Conservation (phyloP, 2,329 filamentous ascomycete genomes). For the Tolypocladium album region DNA sequence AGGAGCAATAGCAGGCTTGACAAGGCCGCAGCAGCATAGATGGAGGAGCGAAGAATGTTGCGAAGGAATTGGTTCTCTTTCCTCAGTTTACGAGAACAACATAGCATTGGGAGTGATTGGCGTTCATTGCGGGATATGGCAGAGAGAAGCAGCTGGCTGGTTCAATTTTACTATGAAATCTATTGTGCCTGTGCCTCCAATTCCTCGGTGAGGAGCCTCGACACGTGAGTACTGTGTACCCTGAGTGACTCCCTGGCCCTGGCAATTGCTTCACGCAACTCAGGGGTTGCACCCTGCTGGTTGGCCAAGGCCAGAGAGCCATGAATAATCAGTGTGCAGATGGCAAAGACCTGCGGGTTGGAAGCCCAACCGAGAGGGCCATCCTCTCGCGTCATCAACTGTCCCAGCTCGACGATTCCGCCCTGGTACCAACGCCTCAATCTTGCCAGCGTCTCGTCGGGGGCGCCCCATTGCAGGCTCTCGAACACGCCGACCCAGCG, state of each 20-base stretch:
- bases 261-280: conserved; percentile 6
- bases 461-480: conserved; percentile 9
- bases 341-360: conserved; percentile 54
- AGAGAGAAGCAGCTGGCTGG: not conserved
- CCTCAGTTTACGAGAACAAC: not conserved
- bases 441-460: conserved; percentile 12
- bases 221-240: conserved; percentile 9
- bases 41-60: not conserved
- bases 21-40: not conserved
- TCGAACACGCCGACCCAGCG: conserved; percentile 52
- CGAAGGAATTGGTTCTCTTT: not conserved
- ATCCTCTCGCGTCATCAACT: conserved; percentile 32
- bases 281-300: not conserved
- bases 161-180: not conserved
- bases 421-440: conserved; percentile 36
- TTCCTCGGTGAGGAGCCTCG: conserved; percentile 14
- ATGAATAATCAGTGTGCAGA: conserved; percentile 39
- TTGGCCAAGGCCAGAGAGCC: conserved; percentile 23
- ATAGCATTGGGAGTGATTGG: not conserved
- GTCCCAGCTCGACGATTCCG: conserved; percentile 34
- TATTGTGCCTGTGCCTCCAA: conserved; percentile 1
- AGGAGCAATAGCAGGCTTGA: not conserved
- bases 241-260: conserved; percentile 2
- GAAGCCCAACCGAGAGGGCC: conserved; percentile 65
- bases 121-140: not conserved